phyloP scores from a whole-genome alignment of 495 filamentous ascomycete species.

The Pseudomonodictys pantanalensis region DNA sequence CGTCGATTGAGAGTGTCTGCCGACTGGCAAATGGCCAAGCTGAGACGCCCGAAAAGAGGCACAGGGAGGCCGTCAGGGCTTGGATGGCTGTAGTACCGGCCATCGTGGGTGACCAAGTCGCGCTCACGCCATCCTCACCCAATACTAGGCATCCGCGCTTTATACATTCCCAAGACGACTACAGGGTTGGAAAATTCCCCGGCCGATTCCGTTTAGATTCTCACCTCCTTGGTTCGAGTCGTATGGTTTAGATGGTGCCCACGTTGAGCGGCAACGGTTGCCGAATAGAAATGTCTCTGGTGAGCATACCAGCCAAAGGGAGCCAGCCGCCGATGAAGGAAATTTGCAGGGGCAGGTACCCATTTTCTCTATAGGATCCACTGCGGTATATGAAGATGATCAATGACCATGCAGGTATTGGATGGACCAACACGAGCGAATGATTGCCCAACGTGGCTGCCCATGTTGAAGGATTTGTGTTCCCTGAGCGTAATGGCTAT shows the following conservation, averaged over 20 bases:
- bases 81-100: conserved; percentile 14
- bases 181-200: neutral
- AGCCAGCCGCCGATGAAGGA: too few species aligned
- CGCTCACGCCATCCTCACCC: neutral
- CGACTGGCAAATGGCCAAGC: conserved; percentile 10
- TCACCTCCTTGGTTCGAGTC: conserved; percentile 2
- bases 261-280: neutral
- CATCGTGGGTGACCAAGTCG: conserved; percentile 1
- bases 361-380: too few species aligned
- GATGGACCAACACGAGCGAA: too few species aligned
- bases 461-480: neutral
- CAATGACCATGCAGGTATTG: too few species aligned
- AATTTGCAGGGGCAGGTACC: too few species aligned
- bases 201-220: neutral
- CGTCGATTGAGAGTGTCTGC: conserved; percentile 20
- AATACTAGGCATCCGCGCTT: conserved; percentile 5
- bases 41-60: conserved; percentile 16
- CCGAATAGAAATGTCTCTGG: neutral
- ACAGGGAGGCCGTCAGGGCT: conserved; percentile 23
- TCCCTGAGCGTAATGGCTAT: too few species aligned
- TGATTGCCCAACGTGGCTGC: neutral
- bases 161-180: conserved; percentile 8
- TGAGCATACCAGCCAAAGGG: neutral
- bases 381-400: too few species aligned
- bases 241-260: conserved; percentile 16